Base-by-base conservation (phyloP, 2,329 filamentous ascomycete genomes). In the Pezicula radicicola region DNA sequence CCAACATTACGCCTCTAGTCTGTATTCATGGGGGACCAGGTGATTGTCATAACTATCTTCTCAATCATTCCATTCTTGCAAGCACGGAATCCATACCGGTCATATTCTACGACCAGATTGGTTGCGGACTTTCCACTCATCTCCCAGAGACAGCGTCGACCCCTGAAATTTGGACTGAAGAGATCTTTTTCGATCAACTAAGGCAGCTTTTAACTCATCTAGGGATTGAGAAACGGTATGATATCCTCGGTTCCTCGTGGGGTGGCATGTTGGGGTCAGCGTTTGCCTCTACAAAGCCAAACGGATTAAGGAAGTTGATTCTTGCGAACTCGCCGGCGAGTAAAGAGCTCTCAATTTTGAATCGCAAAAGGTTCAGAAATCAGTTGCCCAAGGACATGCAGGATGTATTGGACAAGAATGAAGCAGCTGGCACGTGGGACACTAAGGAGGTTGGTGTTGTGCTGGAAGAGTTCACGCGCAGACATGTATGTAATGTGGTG, bases 101-200 rank as follows among this genome's bases (percentile, higher is more conserved):
- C 1, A 61, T 81, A 33, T 72, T 80, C 59, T 81, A 81, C 62
- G 78, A 82, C 57, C 78, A 81, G 51, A 68, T 81, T 46, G 78
- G 78, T 19, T 74, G 71, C 55, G 79, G 76, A 2, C 58, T 59
- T 5, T 77, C 72, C 2, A 81, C 78, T 0, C 76, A 73, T 50
- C 66, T 80, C 7, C 70, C 60, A 0, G 72, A 77, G 21, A 76
- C 73, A 53, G 73, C 18, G 73, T 78, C 46, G 48, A 51, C 4
- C 50, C 52, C 0, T 80, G 36, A 39, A 39, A 9, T 81, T 64
- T 81, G 77, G 76, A 68, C 66, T 0, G 55, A 70, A 0, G 64
- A 73, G 3, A 67, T 81, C 1, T 81, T 80, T 65, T 65, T 70
- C 28, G 61, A 60, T 13, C 77, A 81, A 57, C 69, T 81, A 0